Base-by-base conservation (phyloP, 768 basidiomycete species). In the Mycena rosella region DNA sequence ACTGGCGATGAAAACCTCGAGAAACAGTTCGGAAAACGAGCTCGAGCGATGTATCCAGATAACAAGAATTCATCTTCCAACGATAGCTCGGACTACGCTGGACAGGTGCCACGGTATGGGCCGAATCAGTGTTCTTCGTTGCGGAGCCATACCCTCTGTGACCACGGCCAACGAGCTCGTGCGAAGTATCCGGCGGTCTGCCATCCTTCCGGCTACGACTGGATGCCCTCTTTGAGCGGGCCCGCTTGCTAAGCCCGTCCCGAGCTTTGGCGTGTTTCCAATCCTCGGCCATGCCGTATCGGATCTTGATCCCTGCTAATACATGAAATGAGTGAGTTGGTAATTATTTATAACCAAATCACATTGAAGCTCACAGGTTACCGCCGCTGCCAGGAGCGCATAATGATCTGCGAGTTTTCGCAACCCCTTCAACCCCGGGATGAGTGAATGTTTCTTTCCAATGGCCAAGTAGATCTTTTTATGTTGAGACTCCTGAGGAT, bases 401-500 rank as follows among this genome's bases (percentile, higher is more conserved):
- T 61, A 61, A 42, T 61, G 36, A 1, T 52, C 2, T 0, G 49
- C 60, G 2, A 49, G 14, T 20, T 47, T 20, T 4, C 5, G 45
- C 20, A 59, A 18, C 2, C 45, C 45, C 38, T 30, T 40, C 36
- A 61, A 20, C 5, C 60, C 60, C 0, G 49, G 36, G 0, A 61
- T 52, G 20, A 61, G 48, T 1, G 18, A 15, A 13, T 52, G 60
- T 18, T 51, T 52, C 27, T 61, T 61, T 2, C 60, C 60, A 36
- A 61, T 42, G 2, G 45, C 57, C 1, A 27, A 7, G 44, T 57
- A 57, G 7, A 57, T 42, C n/a, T 57, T 57, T 1, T 11, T 15
- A 14, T 60, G 45, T 30, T 34, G 34, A 17, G 45, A 48, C 36
- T 60, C 73, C 27, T 67, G 55, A 0, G 73, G 60, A 32, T 73